These are phyloP conservation scores for Acanthamoeba quina DNA, from an alignment of 208 protist genomes.

Conservation along the genomic window DNA sequence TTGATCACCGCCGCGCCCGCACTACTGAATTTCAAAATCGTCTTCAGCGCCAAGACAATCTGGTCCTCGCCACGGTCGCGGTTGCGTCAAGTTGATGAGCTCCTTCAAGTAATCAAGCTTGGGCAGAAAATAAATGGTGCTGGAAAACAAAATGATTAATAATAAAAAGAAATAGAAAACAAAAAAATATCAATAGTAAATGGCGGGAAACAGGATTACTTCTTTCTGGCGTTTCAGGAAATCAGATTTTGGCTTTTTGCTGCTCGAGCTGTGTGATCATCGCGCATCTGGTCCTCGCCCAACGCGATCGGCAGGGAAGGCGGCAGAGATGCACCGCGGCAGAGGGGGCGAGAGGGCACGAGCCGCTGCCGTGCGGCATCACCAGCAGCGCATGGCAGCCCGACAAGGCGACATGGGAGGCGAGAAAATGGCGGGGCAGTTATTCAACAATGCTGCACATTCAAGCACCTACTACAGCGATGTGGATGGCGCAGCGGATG, in stretches of 20 bases:
- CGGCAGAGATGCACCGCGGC: background rate
- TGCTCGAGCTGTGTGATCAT: no score
- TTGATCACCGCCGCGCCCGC: background rate
- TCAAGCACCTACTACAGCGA: background rate
- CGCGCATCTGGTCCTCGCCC: no score
- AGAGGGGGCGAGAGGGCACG: slow-evolving; percentile 6
- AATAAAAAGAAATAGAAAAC: background rate
- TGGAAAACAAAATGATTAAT: background rate
- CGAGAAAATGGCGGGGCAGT: background rate
- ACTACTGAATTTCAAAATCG: background rate
- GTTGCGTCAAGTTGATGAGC: background rate
- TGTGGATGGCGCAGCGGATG: background rate
- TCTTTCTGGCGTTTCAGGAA: background rate
- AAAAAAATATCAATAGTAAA: background rate
- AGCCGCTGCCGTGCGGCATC: slow-evolving; percentile 12
- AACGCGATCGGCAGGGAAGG: no score
- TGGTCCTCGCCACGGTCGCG: no score
- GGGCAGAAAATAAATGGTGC: no score
- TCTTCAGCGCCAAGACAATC: no score
- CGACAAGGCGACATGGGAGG: background rate
- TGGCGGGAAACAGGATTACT: background rate
- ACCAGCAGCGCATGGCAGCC: slow-evolving; percentile 29
- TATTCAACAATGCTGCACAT: background rate
- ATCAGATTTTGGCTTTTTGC: background rate
- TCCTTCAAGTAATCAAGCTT: background rate